Evolutionary conservation across 306 rosid genomes (phyloP).

Genomic region (Fragaria ananassa): DNA sequence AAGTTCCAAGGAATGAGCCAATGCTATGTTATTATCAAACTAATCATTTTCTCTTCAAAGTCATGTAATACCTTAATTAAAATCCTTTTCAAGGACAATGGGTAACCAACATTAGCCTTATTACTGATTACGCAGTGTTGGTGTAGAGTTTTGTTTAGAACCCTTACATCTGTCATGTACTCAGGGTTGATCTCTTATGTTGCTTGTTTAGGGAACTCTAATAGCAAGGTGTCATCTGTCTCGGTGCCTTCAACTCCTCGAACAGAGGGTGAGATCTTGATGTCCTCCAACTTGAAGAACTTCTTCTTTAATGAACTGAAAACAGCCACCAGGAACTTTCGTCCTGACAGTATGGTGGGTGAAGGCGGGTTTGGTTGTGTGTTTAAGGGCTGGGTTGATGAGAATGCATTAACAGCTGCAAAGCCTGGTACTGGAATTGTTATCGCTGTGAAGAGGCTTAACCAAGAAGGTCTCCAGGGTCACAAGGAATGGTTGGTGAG

Average conservation of each 20-base stretch:
- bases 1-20: background rate
- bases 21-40: background rate
- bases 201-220: slow-evolving; percentile 48
- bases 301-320: slow-evolving; percentile 68
- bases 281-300: slow-evolving; percentile 68
- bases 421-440: slow-evolving; percentile 84
- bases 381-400: slow-evolving; percentile 95
- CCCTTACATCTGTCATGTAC: background rate
- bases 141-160: background rate
- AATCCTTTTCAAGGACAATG: background rate
- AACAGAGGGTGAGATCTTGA: slow-evolving; percentile 88
- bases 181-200: slow-evolving; percentile 7
- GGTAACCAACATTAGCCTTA: background rate
- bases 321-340: slow-evolving; percentile 88
- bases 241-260: slow-evolving; percentile 73
- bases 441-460: slow-evolving; percentile 91
- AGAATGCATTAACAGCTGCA: slow-evolving; percentile 60
- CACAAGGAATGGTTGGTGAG: slow-evolving; percentile 99
- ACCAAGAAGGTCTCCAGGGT: slow-evolving; percentile 94
- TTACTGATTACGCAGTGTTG: background rate
- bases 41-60: background rate
- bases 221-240: slow-evolving; percentile 49
- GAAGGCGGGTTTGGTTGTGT: slow-evolving; percentile 97
- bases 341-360: slow-evolving; percentile 95
- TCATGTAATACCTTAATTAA: background rate